These are phyloP conservation scores for Ceratocystiopsis sp. DNA, from an alignment of 2,329 filamentous ascomycete species.

Conservation along the genomic window DNA sequence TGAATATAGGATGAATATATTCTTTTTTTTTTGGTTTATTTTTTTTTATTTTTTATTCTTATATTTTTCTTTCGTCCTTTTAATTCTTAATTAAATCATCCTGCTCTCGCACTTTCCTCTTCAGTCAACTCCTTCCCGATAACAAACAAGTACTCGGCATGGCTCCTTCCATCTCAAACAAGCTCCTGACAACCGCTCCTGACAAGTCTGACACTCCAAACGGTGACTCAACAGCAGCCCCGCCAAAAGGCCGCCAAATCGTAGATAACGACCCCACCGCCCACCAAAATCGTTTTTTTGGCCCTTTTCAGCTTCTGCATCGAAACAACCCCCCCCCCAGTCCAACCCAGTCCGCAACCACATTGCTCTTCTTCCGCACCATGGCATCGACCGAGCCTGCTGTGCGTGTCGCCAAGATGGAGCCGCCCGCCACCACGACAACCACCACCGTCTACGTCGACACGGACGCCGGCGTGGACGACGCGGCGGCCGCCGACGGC, in stretches of 20 bases:
- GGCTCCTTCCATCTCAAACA: too few species aligned
- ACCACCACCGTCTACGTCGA: constrained; percentile 53
- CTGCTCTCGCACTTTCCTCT: too few species aligned
- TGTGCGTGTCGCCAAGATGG: constrained; percentile 25
- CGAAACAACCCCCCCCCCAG: too few species aligned
- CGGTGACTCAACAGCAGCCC: background rate
- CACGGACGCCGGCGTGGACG: constrained; percentile 61
- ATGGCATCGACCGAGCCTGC: constrained; percentile 23
- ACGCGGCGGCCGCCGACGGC: constrained; percentile 42
- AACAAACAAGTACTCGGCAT: too few species aligned
- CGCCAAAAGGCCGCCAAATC: background rate
- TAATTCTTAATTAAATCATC: background rate
- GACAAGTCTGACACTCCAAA: background rate
- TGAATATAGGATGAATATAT: too few species aligned
- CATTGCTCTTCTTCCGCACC: too few species aligned
- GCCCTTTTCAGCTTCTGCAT: background rate
- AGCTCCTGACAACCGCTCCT: too few species aligned
- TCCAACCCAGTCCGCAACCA: too few species aligned
- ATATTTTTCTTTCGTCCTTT: background rate
- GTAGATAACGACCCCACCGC: background rate
- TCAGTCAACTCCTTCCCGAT: too few species aligned
- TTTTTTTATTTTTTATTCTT: background rate
- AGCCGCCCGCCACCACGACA: constrained; percentile 10
- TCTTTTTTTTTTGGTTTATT: background rate
- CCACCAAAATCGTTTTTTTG: background rate